These are phyloP conservation scores for Lindgomyces ingoldianus DNA, from an alignment of 495 filamentous ascomycete genomes.

Conservation along the genomic window DNA sequence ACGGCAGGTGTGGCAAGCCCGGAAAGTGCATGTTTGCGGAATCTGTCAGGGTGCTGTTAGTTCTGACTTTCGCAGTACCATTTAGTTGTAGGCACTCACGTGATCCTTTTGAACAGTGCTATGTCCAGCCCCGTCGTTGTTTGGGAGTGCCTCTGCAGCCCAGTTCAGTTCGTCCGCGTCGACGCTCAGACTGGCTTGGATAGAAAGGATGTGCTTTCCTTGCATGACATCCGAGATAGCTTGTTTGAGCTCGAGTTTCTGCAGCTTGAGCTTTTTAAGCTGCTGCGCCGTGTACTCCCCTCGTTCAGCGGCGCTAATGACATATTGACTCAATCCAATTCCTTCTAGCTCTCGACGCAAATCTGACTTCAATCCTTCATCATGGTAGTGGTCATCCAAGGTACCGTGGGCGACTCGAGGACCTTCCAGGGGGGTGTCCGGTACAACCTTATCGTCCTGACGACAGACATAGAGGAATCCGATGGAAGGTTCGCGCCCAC, in stretches of 20 bases:
- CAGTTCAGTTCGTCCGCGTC: neutral
- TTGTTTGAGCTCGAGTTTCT: conserved; percentile 46
- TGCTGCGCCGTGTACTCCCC: conserved; percentile 53
- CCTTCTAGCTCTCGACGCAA: conserved; percentile 35
- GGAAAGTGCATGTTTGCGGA: conserved; percentile 34
- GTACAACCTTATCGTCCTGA: too few species aligned
- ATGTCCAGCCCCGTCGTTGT: conserved; percentile 13
- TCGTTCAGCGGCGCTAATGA: conserved; percentile 53
- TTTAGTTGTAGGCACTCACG: neutral
- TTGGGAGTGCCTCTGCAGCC: neutral
- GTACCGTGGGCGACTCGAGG: too few species aligned
- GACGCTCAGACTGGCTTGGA: neutral
- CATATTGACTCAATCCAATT: conserved; percentile 45
- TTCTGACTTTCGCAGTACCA: neutral
- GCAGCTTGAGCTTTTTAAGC: conserved; percentile 46
- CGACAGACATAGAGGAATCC: conserved; percentile 71
- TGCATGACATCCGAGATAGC: conserved; percentile 14
- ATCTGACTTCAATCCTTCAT: conserved; percentile 23
- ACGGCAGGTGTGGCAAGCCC: conserved; percentile 44
- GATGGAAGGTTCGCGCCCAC: conserved; percentile 50
- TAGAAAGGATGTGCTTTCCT: neutral
- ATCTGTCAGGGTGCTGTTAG: neutral
- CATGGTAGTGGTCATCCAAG: too few species aligned
- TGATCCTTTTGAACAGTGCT: neutral
- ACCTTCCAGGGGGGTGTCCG: too few species aligned